Evolutionary conservation across 2,329 filamentous ascomycete species (phyloP).

Genomic region (Moelleriella libera): DNA sequence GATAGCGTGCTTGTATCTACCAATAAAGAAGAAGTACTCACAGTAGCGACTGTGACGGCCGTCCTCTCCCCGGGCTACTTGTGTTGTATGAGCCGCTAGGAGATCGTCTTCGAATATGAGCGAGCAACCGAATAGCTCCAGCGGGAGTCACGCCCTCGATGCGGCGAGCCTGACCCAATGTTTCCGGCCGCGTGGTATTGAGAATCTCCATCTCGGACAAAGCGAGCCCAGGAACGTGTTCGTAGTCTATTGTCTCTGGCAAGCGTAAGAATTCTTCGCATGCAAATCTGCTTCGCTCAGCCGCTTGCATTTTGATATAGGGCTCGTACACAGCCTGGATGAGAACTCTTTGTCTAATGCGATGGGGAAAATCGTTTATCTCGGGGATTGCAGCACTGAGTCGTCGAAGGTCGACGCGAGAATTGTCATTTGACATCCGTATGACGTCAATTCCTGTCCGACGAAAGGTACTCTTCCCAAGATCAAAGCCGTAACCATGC

Average conservation of each 20-base stretch:
- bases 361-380: slow-evolving; percentile 36
- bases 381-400: slow-evolving; percentile 44
- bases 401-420: slow-evolving; percentile 28
- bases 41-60: too few relatives aligned
- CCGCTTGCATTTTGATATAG: slow-evolving; percentile 62
- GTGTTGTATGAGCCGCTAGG: not conserved
- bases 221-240: slow-evolving; percentile 57
- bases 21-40: not conserved
- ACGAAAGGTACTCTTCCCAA: slow-evolving; percentile 49
- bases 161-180: slow-evolving; percentile 72
- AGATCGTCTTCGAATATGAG: slow-evolving; percentile 34
- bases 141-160: slow-evolving; percentile 66
- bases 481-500: slow-evolving; percentile 54
- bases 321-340: slow-evolving; percentile 82
- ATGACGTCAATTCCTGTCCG: slow-evolving; percentile 72
- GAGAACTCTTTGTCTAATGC: slow-evolving; percentile 53
- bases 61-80: too few relatives aligned
- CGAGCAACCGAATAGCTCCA: slow-evolving; percentile 45
- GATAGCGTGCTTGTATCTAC: not conserved
- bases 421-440: slow-evolving; percentile 44
- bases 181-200: slow-evolving; percentile 60
- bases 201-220: slow-evolving; percentile 65
- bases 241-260: slow-evolving; percentile 65
- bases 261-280: slow-evolving; percentile 65
- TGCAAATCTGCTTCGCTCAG: slow-evolving; percentile 50